phyloP scores from a whole-genome alignment of 768 basidiomycete species.

The Mycena latifolia region DNA sequence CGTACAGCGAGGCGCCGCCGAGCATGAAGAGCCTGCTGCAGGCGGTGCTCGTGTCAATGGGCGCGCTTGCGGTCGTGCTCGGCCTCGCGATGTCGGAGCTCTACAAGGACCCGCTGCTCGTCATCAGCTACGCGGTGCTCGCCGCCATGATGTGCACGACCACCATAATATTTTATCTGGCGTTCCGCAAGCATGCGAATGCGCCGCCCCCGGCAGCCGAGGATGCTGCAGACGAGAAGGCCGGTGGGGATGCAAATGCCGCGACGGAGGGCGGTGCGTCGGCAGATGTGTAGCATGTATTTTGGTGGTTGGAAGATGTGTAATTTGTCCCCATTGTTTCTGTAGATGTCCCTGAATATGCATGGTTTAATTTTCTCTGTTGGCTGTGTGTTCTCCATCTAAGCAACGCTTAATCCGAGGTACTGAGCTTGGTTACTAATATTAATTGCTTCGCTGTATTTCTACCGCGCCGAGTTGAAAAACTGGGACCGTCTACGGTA shows the following conservation, averaged over 20 bases:
- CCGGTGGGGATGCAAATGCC: too few species aligned
- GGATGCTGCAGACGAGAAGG: constrained; percentile 5
- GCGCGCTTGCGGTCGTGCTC: constrained; percentile 17
- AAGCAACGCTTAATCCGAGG: too few species aligned
- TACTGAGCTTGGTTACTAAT: too few species aligned
- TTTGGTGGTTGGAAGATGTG: too few species aligned
- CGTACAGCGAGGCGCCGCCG: constrained; percentile 24
- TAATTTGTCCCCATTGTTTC: too few species aligned
- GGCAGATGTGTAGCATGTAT: background rate
- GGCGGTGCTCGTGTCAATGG: constrained; percentile 25
- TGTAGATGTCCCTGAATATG: too few species aligned
- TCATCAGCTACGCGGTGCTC: constrained; percentile 20
- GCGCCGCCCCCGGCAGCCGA: background rate
- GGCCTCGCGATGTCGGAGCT: constrained; percentile 23
- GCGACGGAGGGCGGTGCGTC: background rate
- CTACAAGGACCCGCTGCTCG: constrained; percentile 26
- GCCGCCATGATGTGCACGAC: constrained; percentile 20
- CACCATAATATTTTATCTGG: constrained; percentile 3
- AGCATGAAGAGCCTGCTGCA: constrained; percentile 29
- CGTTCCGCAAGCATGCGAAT: constrained; percentile 8
- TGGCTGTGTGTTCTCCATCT: too few species aligned
- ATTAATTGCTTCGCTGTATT: too few species aligned
- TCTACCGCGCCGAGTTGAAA: too few species aligned
- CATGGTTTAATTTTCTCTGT: too few species aligned
- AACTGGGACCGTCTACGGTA: too few species aligned